Evolutionary conservation across 1,284 basidiomycete species (phyloP).

Genomic region (Volvariella surrecta): DNA sequence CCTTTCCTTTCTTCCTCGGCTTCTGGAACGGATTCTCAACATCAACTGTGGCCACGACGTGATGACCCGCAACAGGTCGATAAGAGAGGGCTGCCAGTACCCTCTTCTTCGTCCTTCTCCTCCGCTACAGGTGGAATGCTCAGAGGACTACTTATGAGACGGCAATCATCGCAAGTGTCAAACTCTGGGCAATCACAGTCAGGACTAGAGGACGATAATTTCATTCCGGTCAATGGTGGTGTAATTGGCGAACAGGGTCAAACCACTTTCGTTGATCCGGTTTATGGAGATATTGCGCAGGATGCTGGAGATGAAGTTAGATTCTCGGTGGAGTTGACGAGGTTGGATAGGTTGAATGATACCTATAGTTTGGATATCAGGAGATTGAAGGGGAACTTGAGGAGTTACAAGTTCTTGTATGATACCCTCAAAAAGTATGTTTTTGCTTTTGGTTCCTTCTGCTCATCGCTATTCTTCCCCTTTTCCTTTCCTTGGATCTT

Average conservation of each 20-base stretch:
- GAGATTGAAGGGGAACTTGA: constrained; percentile 83
- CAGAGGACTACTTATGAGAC: constrained; percentile 76
- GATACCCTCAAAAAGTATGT: constrained; percentile 83
- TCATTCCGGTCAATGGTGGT: constrained; percentile 27
- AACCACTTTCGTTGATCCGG: constrained; percentile 31
- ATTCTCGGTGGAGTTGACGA: constrained; percentile 87
- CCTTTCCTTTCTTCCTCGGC: background rate
- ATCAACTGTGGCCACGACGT: no score
- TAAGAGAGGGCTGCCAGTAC: constrained; percentile 73
- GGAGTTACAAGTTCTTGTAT: constrained; percentile 93
- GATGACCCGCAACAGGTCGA: constrained; percentile 47
- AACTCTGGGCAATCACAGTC: constrained; percentile 25
- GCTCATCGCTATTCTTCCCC: constrained; percentile 5
- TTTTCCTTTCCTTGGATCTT: background rate
- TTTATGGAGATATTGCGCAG: constrained; percentile 70
- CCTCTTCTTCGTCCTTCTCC: constrained; percentile 55
- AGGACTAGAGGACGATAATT: constrained; percentile 36
- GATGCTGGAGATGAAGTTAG: constrained; percentile 91
- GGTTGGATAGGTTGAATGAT: constrained; percentile 80
- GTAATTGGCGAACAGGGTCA: constrained; percentile 13
- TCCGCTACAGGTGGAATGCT: constrained; percentile 67
- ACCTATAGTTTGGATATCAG: constrained; percentile 88
- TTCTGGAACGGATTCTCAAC: background rate
- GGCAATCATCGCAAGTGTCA: constrained; percentile 78
- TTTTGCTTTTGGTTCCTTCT: constrained; percentile 1